A percentile compares a stretch with the other conserved stretches of the same genome.
phyloP scores from a whole-genome alignment of 352 stramenopile genomes.

The Globisporangium paroecandrum region DNA sequence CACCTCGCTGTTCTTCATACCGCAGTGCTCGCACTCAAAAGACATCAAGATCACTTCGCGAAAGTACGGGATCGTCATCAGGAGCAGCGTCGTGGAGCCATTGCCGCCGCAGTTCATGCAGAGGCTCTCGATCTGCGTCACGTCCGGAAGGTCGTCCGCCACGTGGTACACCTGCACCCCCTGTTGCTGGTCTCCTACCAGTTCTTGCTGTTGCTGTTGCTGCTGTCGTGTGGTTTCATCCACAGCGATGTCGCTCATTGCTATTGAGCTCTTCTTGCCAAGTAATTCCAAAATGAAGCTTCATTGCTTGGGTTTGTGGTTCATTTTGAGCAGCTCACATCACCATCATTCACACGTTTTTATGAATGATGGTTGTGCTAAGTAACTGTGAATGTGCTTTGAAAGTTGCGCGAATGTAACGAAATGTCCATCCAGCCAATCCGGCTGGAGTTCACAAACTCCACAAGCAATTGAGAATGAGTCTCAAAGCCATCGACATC shows the following conservation, averaged over 20 bases:
- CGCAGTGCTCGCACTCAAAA: not conserved
- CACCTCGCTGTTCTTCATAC: not conserved
- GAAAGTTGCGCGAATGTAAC: conserved; percentile 1
- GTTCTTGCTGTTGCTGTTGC: not conserved
- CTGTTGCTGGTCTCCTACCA: not conserved
- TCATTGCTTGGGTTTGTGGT: not conserved
- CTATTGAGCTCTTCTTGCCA: not conserved
- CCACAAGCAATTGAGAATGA: not conserved
- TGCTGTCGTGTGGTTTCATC: not conserved
- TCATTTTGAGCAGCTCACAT: not conserved
- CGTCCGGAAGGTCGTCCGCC: not conserved
- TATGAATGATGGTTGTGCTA: not conserved
- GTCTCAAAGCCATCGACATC: not conserved
- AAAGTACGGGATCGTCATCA: not conserved
- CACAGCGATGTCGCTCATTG: not conserved
- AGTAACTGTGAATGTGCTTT: not conserved
- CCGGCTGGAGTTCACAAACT: not conserved
- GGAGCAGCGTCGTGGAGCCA: not conserved
- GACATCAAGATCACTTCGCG: not conserved
- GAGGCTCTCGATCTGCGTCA: not conserved
- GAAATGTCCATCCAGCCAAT: not conserved
- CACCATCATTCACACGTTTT: not conserved
- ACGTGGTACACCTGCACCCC: not conserved
- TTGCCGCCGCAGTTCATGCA: not conserved
- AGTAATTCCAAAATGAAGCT: not conserved